Conservation (phyloP, 768 basidiomycete genomes). For the Neoboletus magnificus region DNA sequence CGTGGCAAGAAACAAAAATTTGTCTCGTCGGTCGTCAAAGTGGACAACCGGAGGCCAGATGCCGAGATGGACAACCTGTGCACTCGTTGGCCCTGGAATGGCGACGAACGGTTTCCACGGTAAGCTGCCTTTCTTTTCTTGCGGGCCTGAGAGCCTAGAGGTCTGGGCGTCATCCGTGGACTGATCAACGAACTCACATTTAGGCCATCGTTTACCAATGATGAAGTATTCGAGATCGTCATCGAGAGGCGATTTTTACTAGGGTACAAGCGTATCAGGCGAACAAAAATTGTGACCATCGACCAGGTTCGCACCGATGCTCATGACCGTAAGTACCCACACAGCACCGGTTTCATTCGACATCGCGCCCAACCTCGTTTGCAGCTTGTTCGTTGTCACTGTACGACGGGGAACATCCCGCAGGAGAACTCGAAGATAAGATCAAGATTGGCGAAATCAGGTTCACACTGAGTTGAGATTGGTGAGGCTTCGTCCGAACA, state of each 20-base stretch:
- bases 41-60: neutral
- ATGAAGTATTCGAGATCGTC: conserved; percentile 3
- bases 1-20: neutral
- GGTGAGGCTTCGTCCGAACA: neutral
- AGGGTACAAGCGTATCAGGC: conserved; percentile 9
- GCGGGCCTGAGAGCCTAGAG: neutral
- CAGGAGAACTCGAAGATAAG: neutral
- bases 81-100: conserved; percentile 1
- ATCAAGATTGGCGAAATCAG: conserved; percentile 5
- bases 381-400: neutral
- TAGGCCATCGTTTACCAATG: conserved; percentile 5
- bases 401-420: neutral
- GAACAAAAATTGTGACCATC: conserved; percentile 2
- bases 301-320: neutral
- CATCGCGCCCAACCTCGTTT: neutral
- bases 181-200: neutral
- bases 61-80: neutral
- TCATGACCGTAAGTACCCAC: neutral
- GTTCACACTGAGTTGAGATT: neutral
- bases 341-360: neutral
- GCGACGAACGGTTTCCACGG: neutral
- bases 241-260: conserved; percentile 10
- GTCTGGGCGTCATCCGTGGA: neutral
- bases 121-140: neutral
- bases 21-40: conserved; percentile 8